Base-by-base conservation (phyloP, 148 eudicot genomes). In the Vaccinium corymbosum region DNA sequence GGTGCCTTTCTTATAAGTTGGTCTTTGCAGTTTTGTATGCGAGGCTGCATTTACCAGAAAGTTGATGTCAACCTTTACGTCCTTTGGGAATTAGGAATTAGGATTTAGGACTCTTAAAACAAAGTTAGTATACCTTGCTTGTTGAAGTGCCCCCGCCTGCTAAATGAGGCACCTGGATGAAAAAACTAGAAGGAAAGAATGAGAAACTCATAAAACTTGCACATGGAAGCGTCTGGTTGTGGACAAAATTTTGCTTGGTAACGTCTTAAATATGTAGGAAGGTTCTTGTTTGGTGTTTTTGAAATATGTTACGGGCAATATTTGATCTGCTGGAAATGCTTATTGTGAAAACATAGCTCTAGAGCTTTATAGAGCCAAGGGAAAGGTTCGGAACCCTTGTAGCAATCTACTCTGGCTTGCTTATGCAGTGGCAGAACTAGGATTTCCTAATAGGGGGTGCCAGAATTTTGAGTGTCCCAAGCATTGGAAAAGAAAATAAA, bases 41-140 rank as follows among this genome's bases (percentile, higher is more conserved):
- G 20, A 42, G 50, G 78, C 51, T 38, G 27, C n/a, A 42, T 74
- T 74, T 74, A 74, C 78, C 78, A 74, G 78, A 74, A 38, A 74
- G 25, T 42, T 74, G 52, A 74, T 42, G 52, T 10, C n/a, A 74
- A 46, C 32, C 11, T 64, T 19, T 74, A 74, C 22, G 19, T 42
- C 78, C 50, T 74, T 19, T 19, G 3, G 27, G 52, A 74, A 16
- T 64, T 64, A 64, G 27, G 52, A 74, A 16, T 64, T 64, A 64
- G 15, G 52, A 74, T 5, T 64, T 64, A 64, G 71, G 71, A 64
- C 29, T 42, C 48, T 8, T 19, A 17, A 29, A 74, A 19, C 51
- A 35, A 16, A 42, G 10, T 74, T 19, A 16, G 48, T 74, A 42
- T 17, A 74, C 11, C 4, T 74, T 74, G 78, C 48, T 2, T 32